Evolutionary conservation across 1,284 basidiomycete species (phyloP).

Genomic region (Thelephora terrestris): DNA sequence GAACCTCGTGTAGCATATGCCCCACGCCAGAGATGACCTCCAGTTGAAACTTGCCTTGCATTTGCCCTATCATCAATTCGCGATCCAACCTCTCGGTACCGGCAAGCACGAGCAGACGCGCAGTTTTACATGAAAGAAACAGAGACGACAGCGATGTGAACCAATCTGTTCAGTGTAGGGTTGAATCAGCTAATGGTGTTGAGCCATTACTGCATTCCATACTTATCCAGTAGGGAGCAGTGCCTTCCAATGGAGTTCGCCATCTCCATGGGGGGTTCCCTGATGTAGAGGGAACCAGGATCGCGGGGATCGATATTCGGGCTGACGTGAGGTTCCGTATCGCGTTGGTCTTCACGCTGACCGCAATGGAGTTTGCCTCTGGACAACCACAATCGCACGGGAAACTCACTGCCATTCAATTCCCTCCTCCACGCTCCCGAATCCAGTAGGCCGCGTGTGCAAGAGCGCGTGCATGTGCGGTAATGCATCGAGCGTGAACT

Average conservation of each 20-base stretch:
- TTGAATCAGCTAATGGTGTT: not conserved
- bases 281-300: slow-evolving; percentile 44
- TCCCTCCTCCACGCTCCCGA: slow-evolving; percentile 74
- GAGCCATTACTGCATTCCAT: slow-evolving; percentile 13
- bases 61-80: slow-evolving; percentile 95
- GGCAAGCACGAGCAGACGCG: slow-evolving; percentile 82
- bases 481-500: slow-evolving; percentile 89
- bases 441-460: slow-evolving; percentile 77
- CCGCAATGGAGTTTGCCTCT: not conserved
- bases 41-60: slow-evolving; percentile 97
- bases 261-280: slow-evolving; percentile 47
- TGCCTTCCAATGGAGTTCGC: slow-evolving; percentile 78
- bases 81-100: slow-evolving; percentile 90
- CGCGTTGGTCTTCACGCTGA: slow-evolving; percentile 62
- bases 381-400: not conserved
- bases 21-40: slow-evolving; percentile 81
- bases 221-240: slow-evolving; percentile 88
- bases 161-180: slow-evolving; percentile 54
- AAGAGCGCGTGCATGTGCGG: slow-evolving; percentile 86
- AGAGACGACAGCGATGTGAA: slow-evolving; percentile 73
- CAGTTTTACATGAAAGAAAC: slow-evolving; percentile 72
- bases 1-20: slow-evolving; percentile 89
- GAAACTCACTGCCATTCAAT: slow-evolving; percentile 90
- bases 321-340: slow-evolving; percentile 77
- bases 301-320: slow-evolving; percentile 74